Evolutionary conservation across 73 alveolate species (phyloP).

Genomic region (Breviolum minutum): DNA sequence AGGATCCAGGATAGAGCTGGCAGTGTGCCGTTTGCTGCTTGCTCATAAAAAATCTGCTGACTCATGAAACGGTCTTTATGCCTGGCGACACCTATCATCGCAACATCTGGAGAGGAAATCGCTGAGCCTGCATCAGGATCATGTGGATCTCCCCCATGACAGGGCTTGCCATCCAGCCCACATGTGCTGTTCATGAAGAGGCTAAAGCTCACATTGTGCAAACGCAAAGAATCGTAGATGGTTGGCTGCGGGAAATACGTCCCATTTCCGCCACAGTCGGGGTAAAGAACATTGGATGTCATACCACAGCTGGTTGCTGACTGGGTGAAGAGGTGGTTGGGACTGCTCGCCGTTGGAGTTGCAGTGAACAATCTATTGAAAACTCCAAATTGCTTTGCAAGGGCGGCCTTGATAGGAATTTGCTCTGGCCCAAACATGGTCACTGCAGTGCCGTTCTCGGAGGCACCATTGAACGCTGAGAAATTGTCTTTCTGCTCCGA

Average conservation of each 20-base stretch:
- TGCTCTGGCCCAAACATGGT: constrained; percentile 88
- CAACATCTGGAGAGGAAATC: constrained; percentile 70
- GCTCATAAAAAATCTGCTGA: constrained; percentile 62
- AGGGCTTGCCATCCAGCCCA: constrained; percentile 88
- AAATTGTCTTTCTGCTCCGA: constrained; percentile 46
- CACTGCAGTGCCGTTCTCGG: constrained; percentile 59
- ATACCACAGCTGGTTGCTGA: constrained; percentile 91
- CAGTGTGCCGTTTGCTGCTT: constrained; percentile 72
- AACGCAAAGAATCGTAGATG: constrained; percentile 61
- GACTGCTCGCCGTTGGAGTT: constrained; percentile 68
- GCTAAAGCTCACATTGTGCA: constrained; percentile 90
- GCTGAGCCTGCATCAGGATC: constrained; percentile 85
- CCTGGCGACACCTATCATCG: constrained; percentile 82
- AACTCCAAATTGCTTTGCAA: constrained; percentile 61
- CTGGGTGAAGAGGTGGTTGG: constrained; percentile 91
- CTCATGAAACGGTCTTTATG: constrained; percentile 90
- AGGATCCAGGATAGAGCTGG: constrained; percentile 84
- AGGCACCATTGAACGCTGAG: constrained; percentile 31
- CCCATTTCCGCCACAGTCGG: constrained; percentile 71
- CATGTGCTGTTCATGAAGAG: constrained; percentile 91
- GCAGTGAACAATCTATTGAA: constrained; percentile 41
- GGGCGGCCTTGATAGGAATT: constrained; percentile 70
- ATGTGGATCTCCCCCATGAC: constrained; percentile 92
- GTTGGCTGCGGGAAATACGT: constrained; percentile 70
- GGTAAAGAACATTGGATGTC: constrained; percentile 49